Percentiles rank a stretch among this genome's conserved stretches.
Conservation (phyloP, 495 filamentous ascomycete genomes). For the Aspergillus nanangensis region DNA sequence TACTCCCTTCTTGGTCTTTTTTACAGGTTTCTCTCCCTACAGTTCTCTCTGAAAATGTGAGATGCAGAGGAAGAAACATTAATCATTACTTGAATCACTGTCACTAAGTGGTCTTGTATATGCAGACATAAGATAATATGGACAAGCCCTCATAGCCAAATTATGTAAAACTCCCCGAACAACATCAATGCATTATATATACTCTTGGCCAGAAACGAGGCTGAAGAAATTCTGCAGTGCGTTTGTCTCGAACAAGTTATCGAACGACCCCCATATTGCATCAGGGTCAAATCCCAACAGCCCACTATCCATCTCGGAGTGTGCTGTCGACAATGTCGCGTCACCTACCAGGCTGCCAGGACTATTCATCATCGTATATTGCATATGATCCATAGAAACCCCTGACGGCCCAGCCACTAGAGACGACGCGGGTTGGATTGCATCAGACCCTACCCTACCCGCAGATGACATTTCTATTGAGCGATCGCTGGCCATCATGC, state of each 20-base stretch:
- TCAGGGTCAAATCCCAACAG: not conserved
- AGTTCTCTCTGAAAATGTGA: too few relatives aligned
- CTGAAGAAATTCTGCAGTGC: not conserved
- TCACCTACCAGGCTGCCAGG: not conserved
- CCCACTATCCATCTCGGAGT: not conserved
- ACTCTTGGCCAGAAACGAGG: not conserved
- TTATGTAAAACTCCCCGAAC: too few relatives aligned
- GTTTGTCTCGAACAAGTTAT: conserved; percentile 1
- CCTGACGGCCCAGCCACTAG: not conserved
- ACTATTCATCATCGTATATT: not conserved
- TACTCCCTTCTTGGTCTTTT: too few relatives aligned
- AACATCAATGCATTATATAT: too few relatives aligned
- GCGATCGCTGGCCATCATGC: not conserved
- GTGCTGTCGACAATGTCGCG: not conserved
- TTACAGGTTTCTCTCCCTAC: too few relatives aligned
- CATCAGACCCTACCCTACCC: not conserved
- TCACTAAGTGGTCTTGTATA: too few relatives aligned
- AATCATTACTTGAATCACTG: too few relatives aligned
- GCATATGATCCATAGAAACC: not conserved
- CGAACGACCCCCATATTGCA: not conserved
- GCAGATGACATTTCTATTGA: not conserved
- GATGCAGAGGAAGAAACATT: too few relatives aligned
- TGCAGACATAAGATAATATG: too few relatives aligned
- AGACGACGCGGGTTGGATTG: not conserved
- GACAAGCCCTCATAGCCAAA: too few relatives aligned